Conservation (phyloP, 495 filamentous ascomycete genomes). For the Penicillium diatomitis region DNA sequence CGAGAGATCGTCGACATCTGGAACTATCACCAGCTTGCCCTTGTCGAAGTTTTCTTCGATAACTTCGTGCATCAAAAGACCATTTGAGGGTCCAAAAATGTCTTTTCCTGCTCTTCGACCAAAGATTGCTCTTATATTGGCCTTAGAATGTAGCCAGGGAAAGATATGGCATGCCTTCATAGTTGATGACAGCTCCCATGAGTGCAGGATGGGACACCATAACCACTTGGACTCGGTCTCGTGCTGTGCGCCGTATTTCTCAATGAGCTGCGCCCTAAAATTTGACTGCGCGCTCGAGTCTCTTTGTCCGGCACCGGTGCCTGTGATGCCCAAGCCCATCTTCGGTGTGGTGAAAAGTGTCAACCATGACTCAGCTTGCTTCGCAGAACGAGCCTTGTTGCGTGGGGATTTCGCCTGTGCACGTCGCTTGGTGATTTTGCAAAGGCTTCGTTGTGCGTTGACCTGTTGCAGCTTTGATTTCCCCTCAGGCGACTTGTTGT, state of each 20-base stretch:
- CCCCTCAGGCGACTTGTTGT: too few species aligned
- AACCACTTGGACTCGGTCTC: background rate
- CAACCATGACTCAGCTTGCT: background rate
- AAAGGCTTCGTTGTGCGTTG: too few species aligned
- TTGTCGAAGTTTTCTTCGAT: background rate
- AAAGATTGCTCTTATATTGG: background rate
- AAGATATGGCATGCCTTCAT: background rate
- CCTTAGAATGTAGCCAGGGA: background rate
- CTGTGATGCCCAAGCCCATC: background rate
- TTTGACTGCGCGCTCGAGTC: background rate
- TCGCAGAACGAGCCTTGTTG: too few species aligned
- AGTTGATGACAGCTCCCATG: background rate
- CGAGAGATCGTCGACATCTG: background rate
- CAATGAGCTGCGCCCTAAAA: background rate
- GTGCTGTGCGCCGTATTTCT: background rate
- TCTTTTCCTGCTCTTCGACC: background rate
- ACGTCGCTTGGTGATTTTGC: too few species aligned
- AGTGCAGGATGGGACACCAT: background rate
- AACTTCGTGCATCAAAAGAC: background rate
- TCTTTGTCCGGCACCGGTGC: background rate
- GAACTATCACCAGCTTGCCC: background rate
- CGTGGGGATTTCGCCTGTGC: too few species aligned
- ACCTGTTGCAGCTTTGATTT: too few species aligned
- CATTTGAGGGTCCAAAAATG: background rate
- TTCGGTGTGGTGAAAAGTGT: background rate